Evolutionary conservation across 2,329 filamentous ascomycete species (phyloP), one percentile per base, ranked within the genome.

Genomic region (Leptodontidium sp.): DNA sequence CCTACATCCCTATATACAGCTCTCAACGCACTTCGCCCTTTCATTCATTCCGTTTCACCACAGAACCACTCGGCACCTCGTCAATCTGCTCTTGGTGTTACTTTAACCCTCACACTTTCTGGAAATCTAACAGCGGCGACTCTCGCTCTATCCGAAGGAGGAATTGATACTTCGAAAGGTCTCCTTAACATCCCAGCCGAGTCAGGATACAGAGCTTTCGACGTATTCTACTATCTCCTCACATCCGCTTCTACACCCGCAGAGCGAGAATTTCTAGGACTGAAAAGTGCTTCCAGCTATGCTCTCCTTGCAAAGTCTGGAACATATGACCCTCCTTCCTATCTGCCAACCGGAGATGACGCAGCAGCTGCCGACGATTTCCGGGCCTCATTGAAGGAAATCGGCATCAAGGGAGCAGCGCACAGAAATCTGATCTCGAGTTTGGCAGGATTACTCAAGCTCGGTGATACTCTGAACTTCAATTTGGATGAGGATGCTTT

Each of bases 201-300:
- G 77, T 78, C 89, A 7, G 96, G 96, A 14, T 93, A 93, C 80
- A 90, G 96, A 71, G 96, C 95, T 3, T 99, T 99, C 75, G 95
- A 99, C 77, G 96, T 97, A 61, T 98, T 99, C 78, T 98, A 99
- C 82, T 98, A 98, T 76, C 88, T 99, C 0, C 86, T 98, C 52
- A 97, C 94, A 0, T 94, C 92, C n/a, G 92, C 93, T 0, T 97
- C 96, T 0, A 96, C 93, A 0, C 89, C 91, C 3, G 91, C 93
- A 1, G 96, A 99, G 81, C 87, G 93, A 66, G 95, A 98, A 78
- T 97, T 94, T 70, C 83, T 99, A 15, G 90, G 91, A 32, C 86
- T 99, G 40, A 92, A 93, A 80, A 85, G 89, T 9, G 88, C 93
- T 2, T 91, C 92, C 4, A 85, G 87, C 53, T 99, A 98, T 79